Evolutionary conservation across 2,329 filamentous ascomycete genomes (phyloP).

Genomic region (Apiospora hydei): DNA sequence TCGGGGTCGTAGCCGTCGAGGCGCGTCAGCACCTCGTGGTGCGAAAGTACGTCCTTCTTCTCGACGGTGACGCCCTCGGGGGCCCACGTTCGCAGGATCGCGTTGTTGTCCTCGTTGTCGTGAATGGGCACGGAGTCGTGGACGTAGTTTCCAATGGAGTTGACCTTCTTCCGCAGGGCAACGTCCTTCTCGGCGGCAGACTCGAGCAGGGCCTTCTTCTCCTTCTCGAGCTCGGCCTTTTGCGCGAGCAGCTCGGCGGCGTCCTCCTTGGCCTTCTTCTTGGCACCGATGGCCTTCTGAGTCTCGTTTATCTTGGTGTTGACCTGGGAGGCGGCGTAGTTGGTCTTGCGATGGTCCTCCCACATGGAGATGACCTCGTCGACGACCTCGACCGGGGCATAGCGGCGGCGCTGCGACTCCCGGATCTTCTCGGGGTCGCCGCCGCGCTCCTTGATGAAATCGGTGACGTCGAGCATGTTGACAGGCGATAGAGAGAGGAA

Average conservation of each 20-base stretch:
- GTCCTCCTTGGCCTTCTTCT: constrained; percentile 95
- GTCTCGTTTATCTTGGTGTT: constrained; percentile 85
- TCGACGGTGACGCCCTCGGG: constrained; percentile 77
- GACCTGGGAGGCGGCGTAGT: constrained; percentile 81
- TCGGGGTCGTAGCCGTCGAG: constrained; percentile 93
- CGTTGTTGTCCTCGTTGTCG: constrained; percentile 75
- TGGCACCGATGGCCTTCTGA: constrained; percentile 88
- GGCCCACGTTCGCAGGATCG: constrained; percentile 77
- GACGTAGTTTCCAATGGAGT: constrained; percentile 88
- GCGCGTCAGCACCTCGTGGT: constrained; percentile 90
- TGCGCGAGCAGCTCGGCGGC: constrained; percentile 80
- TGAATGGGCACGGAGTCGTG: constrained; percentile 66
- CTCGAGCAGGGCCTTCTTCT: constrained; percentile 82
- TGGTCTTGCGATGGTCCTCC: constrained; percentile 82
- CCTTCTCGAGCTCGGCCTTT: constrained; percentile 79
- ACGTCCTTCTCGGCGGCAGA: constrained; percentile 78
- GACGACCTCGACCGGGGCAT: constrained; percentile 82
- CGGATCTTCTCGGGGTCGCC: constrained; percentile 91
- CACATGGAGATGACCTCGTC: constrained; percentile 90
- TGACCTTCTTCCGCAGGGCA: constrained; percentile 78
- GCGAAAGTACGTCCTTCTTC: constrained; percentile 82
- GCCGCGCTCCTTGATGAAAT: constrained; percentile 86
- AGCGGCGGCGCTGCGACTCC: constrained; percentile 85
- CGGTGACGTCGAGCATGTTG: constrained; percentile 76
- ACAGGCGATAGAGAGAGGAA: constrained; percentile 14